Evolutionary conservation across 805 yeast genomes (phyloP), one percentile per base, ranked within the genome.

Genomic region (Naumovozyma dairenensis): DNA sequence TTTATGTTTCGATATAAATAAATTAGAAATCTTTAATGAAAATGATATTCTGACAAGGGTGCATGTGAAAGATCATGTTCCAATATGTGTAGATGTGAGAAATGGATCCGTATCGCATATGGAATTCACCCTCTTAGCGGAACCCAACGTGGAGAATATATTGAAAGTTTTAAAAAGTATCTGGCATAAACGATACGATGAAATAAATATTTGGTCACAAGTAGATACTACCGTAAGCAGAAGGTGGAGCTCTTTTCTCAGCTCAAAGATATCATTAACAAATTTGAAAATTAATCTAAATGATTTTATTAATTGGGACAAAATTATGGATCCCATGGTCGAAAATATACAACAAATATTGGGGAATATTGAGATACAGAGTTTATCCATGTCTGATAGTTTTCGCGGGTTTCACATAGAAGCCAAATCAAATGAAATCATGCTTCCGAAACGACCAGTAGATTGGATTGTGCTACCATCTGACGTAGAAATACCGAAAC

Each of bases 401-500:
- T 16, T 32, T 2, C 43, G 43, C 3, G 56, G 51, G 2, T 52
- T 59, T 31, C 43, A 47, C 6, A 24, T 24, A 8, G 6, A 12
- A 6, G 8, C 13, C 8, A 24, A 7, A 12, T 24, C 26, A 8
- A 16, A 41, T 52, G 22, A 25, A 42, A 16, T 32, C 43, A 5
- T 15, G 51, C 49, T 55, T 7, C 29, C 38, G 4, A 25, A 33
- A n/a, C n/a, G n/a, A n/a, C 29, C 24, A 24, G 35, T 37, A 31
- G 42, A 31, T 5, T 48, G 39, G 38, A 35, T 45, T 32, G 46
- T 16, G 34, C 50, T 40, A 4, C 42, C 51, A 2, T 17, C 34
- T 13, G 13, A 31, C 18, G 12, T 32, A 2, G 16, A 42, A 12
- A 38, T 67, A 4, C 72, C 73, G 8, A 28, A 38, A 6, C 35